Evolutionary conservation across 2,329 filamentous ascomycete genomes (phyloP).

Genomic region (Paracoccidioides lutzii): DNA sequence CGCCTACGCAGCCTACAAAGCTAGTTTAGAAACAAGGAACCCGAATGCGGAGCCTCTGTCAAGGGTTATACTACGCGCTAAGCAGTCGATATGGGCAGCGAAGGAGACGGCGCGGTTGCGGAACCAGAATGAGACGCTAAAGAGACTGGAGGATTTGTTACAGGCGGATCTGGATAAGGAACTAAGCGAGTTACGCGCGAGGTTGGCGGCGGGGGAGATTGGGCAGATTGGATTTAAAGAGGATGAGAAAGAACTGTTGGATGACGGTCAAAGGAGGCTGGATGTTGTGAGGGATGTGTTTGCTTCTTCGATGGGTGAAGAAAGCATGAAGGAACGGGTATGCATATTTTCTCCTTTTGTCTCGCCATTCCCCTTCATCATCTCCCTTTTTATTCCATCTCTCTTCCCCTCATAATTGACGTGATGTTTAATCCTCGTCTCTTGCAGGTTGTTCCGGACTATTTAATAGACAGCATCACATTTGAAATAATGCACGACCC

Average conservation of each 20-base stretch:
- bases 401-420: background rate
- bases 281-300: conserved; percentile 34
- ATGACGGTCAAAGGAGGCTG: conserved; percentile 36
- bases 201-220: conserved; percentile 29
- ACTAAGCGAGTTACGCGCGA: conserved; percentile 23
- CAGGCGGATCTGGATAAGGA: conserved; percentile 28
- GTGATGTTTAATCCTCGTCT: background rate
- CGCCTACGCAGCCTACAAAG: conserved; percentile 58
- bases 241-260: conserved; percentile 44
- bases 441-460: conserved; percentile 34
- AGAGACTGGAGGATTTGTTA: conserved; percentile 28
- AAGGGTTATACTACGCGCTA: conserved; percentile 60
- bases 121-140: conserved; percentile 32
- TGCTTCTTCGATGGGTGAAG: conserved; percentile 27
- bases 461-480: conserved; percentile 37
- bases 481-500: conserved; percentile 42
- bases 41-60: conserved; percentile 60
- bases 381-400: background rate
- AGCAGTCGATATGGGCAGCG: conserved; percentile 75
- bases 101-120: conserved; percentile 43
- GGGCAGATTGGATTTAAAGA: conserved; percentile 57
- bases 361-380: background rate
- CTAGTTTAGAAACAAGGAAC: conserved; percentile 51
- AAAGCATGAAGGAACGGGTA: conserved; percentile 30
- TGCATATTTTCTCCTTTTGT: conserved; percentile 8